Evolutionary conservation across 1,139 yeast species (phyloP).

Genomic region (Sugiyamaella xylanicola): DNA sequence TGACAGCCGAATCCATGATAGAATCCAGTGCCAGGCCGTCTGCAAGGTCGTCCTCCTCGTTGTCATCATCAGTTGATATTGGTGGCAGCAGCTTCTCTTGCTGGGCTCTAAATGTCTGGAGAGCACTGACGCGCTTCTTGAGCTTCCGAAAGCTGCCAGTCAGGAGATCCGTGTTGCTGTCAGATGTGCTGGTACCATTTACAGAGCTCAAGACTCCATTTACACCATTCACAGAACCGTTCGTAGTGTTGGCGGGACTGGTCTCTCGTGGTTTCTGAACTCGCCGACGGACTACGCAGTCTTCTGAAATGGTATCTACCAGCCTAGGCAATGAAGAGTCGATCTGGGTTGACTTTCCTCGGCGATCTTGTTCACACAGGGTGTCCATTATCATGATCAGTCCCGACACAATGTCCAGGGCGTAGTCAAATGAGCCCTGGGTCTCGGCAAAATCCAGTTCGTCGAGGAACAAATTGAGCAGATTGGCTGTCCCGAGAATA

Average conservation of each 20-base stretch:
- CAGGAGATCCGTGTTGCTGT: slow-evolving; percentile 6
- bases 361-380: slow-evolving; percentile 13
- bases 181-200: neutral
- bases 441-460: slow-evolving; percentile 35
- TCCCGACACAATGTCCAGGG: slow-evolving; percentile 32
- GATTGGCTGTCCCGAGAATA: slow-evolving; percentile 59
- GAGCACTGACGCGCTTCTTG: slow-evolving; percentile 6
- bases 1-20: neutral
- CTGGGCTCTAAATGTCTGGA: slow-evolving; percentile 7
- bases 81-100: slow-evolving; percentile 1
- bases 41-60: neutral
- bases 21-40: neutral
- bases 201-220: neutral
- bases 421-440: slow-evolving; percentile 31
- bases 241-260: slow-evolving; percentile 5
- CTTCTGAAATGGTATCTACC: slow-evolving; percentile 18
- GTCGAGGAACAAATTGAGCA: slow-evolving; percentile 32
- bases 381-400: slow-evolving; percentile 25
- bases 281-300: slow-evolving; percentile 17
- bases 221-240: neutral
- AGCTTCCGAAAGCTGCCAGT: slow-evolving; percentile 13
- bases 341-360: slow-evolving; percentile 7
- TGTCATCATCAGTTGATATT: slow-evolving; percentile 1
- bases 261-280: slow-evolving; percentile 11
- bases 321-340: slow-evolving; percentile 18